phyloP scores from a whole-genome alignment of 805 yeast species.

The Ogataea angusta region DNA sequence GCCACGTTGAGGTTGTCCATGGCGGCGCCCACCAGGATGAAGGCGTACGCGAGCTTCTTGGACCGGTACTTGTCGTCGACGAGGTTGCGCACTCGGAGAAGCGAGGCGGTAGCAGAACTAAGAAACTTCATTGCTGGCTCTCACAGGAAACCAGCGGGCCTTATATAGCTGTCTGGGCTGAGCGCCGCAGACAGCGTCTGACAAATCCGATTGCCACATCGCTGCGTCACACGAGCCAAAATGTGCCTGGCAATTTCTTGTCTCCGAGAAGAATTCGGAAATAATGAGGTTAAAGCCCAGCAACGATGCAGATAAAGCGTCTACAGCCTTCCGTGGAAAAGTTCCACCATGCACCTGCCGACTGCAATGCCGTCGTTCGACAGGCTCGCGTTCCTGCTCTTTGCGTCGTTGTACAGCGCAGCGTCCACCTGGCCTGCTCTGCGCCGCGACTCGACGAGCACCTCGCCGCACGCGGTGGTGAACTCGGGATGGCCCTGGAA shows the following conservation, averaged over 20 bases:
- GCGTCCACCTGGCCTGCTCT: constrained; percentile 10
- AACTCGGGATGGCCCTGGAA: constrained; percentile 95
- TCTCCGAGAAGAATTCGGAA: not conserved
- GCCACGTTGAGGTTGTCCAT: constrained; percentile 29
- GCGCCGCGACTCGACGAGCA: constrained; percentile 6
- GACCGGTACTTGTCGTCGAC: not conserved
- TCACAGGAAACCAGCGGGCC: not conserved
- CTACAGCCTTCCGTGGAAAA: not conserved
- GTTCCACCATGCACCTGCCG: constrained; percentile 9
- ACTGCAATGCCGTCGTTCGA: constrained; percentile 8
- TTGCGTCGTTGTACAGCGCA: constrained; percentile 6
- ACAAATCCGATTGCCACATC: not conserved
- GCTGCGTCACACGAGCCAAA: not conserved
- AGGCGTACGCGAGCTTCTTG: constrained; percentile 12
- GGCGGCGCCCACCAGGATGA: constrained; percentile 14
- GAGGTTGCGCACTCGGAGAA: not conserved
- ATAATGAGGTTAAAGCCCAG: not conserved
- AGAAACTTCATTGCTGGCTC: not conserved
- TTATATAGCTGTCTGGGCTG: not conserved
- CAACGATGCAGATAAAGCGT: too few relatives aligned
- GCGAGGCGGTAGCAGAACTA: not conserved
- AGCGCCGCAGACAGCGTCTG: not conserved
- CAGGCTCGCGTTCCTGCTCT: constrained; percentile 1
- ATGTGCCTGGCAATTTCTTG: not conserved
- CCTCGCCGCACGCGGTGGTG: constrained; percentile 33